A percentile compares a stretch with the other conserved stretches of the same genome.
These are phyloP conservation scores for Escovopsis weberi DNA, from an alignment of 2,329 filamentous ascomycete species.

Conservation along the genomic window DNA sequence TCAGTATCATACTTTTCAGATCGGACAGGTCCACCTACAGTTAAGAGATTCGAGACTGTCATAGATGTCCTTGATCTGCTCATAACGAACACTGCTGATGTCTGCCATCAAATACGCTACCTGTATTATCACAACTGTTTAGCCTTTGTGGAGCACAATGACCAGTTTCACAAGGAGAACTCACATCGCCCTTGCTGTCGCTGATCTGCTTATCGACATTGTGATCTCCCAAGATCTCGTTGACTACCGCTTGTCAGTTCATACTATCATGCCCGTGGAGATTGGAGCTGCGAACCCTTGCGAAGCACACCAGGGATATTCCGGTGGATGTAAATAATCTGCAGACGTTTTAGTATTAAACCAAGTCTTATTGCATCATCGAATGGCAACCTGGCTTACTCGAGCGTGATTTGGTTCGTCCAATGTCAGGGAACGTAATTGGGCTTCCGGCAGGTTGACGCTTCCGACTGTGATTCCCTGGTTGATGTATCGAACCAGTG, in stretches of 20 bases:
- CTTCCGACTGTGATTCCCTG: slow-evolving; percentile 81
- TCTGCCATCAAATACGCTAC: slow-evolving; percentile 96
- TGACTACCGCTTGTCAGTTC: slow-evolving; percentile 40
- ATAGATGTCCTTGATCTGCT: slow-evolving; percentile 74
- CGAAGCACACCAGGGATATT: slow-evolving; percentile 92
- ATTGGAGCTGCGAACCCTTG: slow-evolving; percentile 41
- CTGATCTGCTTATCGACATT: slow-evolving; percentile 99
- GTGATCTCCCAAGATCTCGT: slow-evolving; percentile 85
- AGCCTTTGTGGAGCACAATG: background rate
- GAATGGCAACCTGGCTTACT: slow-evolving; percentile 24
- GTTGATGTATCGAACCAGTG: slow-evolving; percentile 88
- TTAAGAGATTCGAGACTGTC: slow-evolving; percentile 67
- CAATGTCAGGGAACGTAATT: slow-evolving; percentile 73
- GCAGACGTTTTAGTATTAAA: slow-evolving; percentile 6
- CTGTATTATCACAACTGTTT: slow-evolving; percentile 18
- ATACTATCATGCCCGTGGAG: slow-evolving; percentile 1
- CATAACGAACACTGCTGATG: slow-evolving; percentile 69
- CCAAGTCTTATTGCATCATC: background rate
- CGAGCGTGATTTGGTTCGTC: slow-evolving; percentile 83
- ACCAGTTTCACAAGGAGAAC: slow-evolving; percentile 9
- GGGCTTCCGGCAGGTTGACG: slow-evolving; percentile 94
- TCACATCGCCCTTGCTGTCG: slow-evolving; percentile 78
- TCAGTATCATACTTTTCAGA: background rate
- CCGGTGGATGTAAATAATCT: slow-evolving; percentile 89
- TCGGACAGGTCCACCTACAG: slow-evolving; percentile 41